A percentile compares a stretch with the other conserved stretches of the same genome.
Conservation (phyloP, 345 rosid species). For the Hibiscus trionum region DNA sequence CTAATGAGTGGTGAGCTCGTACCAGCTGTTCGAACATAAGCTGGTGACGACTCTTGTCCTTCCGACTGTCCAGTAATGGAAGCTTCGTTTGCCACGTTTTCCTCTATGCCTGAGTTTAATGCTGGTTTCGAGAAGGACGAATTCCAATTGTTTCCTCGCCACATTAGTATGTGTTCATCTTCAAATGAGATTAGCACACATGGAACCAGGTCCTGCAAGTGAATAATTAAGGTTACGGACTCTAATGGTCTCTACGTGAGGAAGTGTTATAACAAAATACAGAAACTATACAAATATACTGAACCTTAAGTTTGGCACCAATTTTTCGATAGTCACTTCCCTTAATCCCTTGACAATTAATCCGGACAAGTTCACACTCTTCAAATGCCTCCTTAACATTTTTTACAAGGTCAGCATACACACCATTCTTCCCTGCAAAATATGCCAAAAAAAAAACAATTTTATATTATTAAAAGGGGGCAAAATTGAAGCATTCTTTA, state of each 20-base stretch:
- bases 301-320: constrained; percentile 90
- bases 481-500: neutral
- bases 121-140: constrained; percentile 33
- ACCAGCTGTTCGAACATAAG: constrained; percentile 12
- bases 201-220: constrained; percentile 74
- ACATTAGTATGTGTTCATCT: constrained; percentile 64
- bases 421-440: constrained; percentile 75
- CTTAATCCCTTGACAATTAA: constrained; percentile 71
- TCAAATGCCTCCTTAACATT: constrained; percentile 84
- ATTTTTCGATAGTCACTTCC: constrained; percentile 73
- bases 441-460: neutral
- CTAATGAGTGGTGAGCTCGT: constrained; percentile 2
- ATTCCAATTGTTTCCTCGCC: constrained; percentile 82
- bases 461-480: neutral
- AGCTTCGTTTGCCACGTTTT: constrained; percentile 14
- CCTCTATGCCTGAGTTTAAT: neutral
- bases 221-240: neutral
- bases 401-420: constrained; percentile 54
- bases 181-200: constrained; percentile 82
- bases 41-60: constrained; percentile 16
- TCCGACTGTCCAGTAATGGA: constrained; percentile 18
- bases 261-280: neutral
- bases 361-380: constrained; percentile 79
- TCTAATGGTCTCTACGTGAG: neutral
- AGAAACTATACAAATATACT: constrained; percentile 4